A percentile compares a stretch with the other conserved stretches of the same genome.
Conservation (phyloP, 1,139 yeast species). For the Pichia sp. region DNA sequence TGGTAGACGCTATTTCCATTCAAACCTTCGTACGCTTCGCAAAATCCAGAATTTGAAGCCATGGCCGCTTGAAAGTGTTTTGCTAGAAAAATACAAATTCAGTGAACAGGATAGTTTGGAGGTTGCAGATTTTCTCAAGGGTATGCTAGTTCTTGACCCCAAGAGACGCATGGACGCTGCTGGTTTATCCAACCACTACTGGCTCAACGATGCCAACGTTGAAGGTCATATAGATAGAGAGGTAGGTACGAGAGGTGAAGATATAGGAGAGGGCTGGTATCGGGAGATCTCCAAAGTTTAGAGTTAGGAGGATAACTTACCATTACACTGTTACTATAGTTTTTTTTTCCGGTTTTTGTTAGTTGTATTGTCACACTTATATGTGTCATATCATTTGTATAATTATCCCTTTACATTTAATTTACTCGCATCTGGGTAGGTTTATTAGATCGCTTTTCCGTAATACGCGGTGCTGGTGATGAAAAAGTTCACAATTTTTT, state of each 20-base stretch:
- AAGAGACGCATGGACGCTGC: constrained; percentile 75
- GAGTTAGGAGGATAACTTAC: not conserved
- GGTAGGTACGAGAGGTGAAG: constrained; percentile 63
- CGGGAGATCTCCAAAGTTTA: constrained; percentile 30
- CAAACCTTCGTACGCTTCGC: constrained; percentile 44
- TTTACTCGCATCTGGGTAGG: too few species aligned
- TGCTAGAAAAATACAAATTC: constrained; percentile 69
- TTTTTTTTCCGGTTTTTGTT: not conserved
- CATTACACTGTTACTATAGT: not conserved
- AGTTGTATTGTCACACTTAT: not conserved
- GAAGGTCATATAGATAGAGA: constrained; percentile 56
- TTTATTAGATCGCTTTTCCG: too few species aligned
- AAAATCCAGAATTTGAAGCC: constrained; percentile 62
- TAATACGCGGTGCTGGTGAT: not conserved
- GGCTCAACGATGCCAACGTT: constrained; percentile 65
- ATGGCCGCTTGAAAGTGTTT: constrained; percentile 65
- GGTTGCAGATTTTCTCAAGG: constrained; percentile 59
- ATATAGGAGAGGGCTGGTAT: constrained; percentile 68
- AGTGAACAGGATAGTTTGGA: constrained; percentile 49
- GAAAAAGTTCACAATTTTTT: not conserved
- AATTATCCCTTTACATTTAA: not conserved
- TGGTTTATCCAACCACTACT: constrained; percentile 71
- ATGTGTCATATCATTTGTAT: not conserved
- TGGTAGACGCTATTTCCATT: constrained; percentile 50
- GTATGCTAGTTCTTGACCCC: constrained; percentile 72